Percentiles rank a stretch among this genome's conserved stretches.
These are phyloP conservation scores for Plasmodium inui DNA, from an alignment of 169 alveolate genomes.

Conservation along the genomic window DNA sequence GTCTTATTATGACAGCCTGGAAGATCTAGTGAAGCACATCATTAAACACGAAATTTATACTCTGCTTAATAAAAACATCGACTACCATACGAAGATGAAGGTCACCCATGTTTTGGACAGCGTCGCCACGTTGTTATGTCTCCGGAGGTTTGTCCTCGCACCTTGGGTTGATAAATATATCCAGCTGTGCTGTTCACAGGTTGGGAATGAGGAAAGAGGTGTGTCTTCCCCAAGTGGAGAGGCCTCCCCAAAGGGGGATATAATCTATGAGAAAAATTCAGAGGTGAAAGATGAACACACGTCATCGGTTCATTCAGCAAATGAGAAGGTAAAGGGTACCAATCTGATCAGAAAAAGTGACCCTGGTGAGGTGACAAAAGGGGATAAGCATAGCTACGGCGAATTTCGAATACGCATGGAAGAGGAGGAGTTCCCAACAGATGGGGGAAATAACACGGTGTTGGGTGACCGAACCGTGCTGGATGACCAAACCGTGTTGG, in stretches of 20 bases:
- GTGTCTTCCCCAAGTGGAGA: neutral
- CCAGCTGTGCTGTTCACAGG: constrained; percentile 15
- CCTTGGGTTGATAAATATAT: constrained; percentile 22
- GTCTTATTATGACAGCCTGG: constrained; percentile 33
- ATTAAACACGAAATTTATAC: constrained; percentile 71
- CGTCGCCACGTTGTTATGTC: constrained; percentile 35
- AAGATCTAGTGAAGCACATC: constrained; percentile 59
- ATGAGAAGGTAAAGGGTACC: neutral
- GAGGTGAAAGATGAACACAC: neutral
- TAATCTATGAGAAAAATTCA: neutral
- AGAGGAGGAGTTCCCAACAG: neutral
- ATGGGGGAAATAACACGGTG: neutral
- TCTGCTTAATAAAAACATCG: constrained; percentile 35
- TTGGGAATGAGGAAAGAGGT: constrained; percentile 1
- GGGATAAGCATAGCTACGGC: neutral
- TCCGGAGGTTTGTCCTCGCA: constrained; percentile 5
- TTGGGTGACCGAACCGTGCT: neutral
- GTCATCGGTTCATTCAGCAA: neutral
- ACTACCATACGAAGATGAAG: constrained; percentile 63
- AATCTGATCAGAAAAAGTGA: neutral
- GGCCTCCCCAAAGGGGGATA: neutral
- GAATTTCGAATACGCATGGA: neutral
- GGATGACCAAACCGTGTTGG: constrained; percentile 3
- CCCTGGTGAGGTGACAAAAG: neutral
- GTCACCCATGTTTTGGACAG: constrained; percentile 42